These are phyloP conservation scores for Musa schizocarpa DNA, from an alignment of 176 grass and related monocot genomes.

Conservation along the genomic window DNA sequence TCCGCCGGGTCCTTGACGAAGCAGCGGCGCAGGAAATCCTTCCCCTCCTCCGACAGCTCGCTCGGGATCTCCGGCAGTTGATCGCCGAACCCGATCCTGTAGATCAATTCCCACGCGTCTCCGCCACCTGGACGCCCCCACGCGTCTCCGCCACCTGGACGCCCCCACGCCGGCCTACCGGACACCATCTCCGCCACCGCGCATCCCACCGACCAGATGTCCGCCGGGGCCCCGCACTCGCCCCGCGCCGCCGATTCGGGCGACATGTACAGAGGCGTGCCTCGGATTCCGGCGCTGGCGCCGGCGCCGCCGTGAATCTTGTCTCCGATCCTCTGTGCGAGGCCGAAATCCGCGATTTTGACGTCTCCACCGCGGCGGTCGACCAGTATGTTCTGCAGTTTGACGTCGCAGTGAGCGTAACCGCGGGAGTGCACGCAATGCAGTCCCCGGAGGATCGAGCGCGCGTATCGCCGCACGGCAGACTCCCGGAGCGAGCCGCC, in stretches of 20 bases:
- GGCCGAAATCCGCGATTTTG: conserved; percentile 11
- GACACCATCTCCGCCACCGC: conserved; percentile 8
- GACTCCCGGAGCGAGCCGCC: background rate
- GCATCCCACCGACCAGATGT: conserved; percentile 7
- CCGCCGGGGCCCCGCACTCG: background rate
- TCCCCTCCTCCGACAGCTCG: conserved; percentile 11
- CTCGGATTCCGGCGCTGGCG: background rate
- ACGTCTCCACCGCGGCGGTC: background rate
- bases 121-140: background rate
- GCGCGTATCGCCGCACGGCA: background rate
- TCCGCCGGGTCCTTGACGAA: background rate
- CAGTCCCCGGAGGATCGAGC: conserved; percentile 12
- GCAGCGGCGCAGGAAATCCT: conserved; percentile 13
- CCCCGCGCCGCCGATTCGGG: conserved; percentile 2
- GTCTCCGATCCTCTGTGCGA: conserved; percentile 6
- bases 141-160: background rate
- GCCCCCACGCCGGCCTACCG: background rate
- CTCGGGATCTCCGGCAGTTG: background rate
- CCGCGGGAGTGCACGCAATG: background rate
- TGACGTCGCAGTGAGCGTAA: conserved; percentile 14
- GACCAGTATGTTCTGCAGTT: conserved; percentile 14
- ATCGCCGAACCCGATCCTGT: background rate
- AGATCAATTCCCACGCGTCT: conserved; percentile 1
- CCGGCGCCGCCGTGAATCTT: too few relatives aligned
- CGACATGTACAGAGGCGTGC: conserved; percentile 1